A percentile compares a stretch with the other conserved stretches of the same genome.
These are phyloP conservation scores for Streptanthus diversifolius DNA, from an alignment of 345 rosid genomes.

Conservation along the genomic window DNA sequence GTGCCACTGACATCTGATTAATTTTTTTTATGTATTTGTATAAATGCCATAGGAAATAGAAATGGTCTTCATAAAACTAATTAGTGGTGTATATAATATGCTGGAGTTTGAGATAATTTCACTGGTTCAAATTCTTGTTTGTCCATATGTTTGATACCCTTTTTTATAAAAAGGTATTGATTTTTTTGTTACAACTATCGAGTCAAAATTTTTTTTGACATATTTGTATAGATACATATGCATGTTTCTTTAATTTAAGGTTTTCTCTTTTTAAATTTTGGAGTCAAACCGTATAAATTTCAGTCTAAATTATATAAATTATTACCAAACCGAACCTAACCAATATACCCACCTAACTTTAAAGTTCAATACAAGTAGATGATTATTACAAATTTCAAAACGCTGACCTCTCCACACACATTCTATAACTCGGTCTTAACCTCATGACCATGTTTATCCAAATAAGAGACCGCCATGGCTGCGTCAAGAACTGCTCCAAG, in stretches of 20 bases:
- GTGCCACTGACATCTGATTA: not conserved
- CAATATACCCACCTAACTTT: not conserved
- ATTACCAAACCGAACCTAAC: not conserved
- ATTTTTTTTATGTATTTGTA: not conserved
- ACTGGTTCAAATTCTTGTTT: not conserved
- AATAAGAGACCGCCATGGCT: constrained; percentile 57
- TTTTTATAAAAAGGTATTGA: not conserved
- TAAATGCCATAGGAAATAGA: not conserved
- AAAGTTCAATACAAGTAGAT: not conserved
- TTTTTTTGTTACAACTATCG: not conserved
- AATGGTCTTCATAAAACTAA: constrained; percentile 4
- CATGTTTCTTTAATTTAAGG: not conserved
- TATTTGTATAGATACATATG: not conserved
- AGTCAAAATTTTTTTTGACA: too few relatives aligned
- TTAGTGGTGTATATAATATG: not conserved
- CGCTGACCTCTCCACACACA: not conserved
- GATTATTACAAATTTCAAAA: not conserved
- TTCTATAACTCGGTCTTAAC: constrained; percentile 26
- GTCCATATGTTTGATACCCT: not conserved
- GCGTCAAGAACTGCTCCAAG: constrained; percentile 68
- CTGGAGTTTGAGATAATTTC: not conserved
- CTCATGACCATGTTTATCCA: constrained; percentile 38
- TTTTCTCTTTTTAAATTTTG: not conserved
- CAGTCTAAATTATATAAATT: not conserved
- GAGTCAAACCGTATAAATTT: not conserved